Evolutionary conservation across 2,329 filamentous ascomycete species (phyloP), one percentile per base, ranked within the genome.

Genomic region (Pestalotiopsis sp.): DNA sequence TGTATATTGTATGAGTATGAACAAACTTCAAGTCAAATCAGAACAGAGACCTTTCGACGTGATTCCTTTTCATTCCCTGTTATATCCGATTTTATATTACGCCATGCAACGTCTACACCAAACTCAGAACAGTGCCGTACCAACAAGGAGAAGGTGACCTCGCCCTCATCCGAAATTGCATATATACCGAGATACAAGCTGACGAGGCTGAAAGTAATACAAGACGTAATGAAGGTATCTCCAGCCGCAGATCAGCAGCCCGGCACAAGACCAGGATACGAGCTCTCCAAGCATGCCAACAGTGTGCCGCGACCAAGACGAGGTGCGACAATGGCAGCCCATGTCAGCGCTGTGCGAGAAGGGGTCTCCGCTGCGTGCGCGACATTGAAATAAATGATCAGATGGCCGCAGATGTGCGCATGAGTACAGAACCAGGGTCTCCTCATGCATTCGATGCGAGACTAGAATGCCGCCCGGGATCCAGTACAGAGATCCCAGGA

Each of bases 11-110:
- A 36, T 36, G 1, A 36, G 31, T 36, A 9, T 36, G 7, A 9
- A 9, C 2, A 9, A 1, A 1, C 2, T 36, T 36, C 31, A 9
- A 36, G 0, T 36, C 31, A 2, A 36, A 2, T 2, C 2, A 2
- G 31, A 36, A 9, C 2, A 36, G 31, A 36, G 6, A 1, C 2
- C 6, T 36, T 9, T 9, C 1, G 2, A 36, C 7, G 31, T 36
- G 6, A 36, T 36, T 9, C 2, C 31, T 36, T 9, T 36, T 36
- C 31, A 36, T 36, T 36, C 31, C 31, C 1, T 36, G 2, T 36
- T 2, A 9, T 36, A 9, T 36, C 9, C 27, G 2, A 36, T 36
- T 36, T 31, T 36, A 7, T 1, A 36, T 1, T 36, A 9, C 31
- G 2, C 7, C 45, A 52, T 52, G 45, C 45, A 52, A 9, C 45